Conservation (phyloP, 371 early-diverging fungal species). For the Dinochytrium kinnereticum region DNA sequence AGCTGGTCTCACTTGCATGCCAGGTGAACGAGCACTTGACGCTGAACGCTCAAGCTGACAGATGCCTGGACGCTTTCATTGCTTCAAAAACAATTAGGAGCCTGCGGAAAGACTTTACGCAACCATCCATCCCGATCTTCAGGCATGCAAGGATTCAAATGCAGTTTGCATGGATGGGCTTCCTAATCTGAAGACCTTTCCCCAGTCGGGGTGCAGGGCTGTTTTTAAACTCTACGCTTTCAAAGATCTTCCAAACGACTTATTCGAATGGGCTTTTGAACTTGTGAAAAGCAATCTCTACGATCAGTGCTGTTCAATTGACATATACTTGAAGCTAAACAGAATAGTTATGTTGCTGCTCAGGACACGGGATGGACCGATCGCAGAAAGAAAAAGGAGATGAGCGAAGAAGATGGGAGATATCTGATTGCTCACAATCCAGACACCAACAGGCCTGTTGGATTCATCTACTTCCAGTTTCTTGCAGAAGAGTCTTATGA, state of each 20-base stretch:
- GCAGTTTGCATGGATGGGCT: too few relatives aligned
- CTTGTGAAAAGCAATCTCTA: conserved; percentile 45
- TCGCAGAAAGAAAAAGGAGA: conserved; percentile 35
- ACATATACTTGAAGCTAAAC: too few relatives aligned
- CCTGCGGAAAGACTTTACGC: too few relatives aligned
- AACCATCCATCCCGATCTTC: too few relatives aligned
- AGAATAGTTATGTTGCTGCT: conserved; percentile 37
- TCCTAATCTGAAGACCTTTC: too few relatives aligned
- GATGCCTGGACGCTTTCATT: too few relatives aligned
- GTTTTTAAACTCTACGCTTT: conserved; percentile 7
- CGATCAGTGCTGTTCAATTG: too few relatives aligned
- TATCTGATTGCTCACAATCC: conserved; percentile 22
- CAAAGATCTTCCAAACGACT: conserved; percentile 12
- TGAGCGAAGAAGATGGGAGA: conserved; percentile 34
- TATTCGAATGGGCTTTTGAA: conserved; percentile 39
- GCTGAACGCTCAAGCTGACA: too few relatives aligned
- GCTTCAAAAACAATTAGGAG: too few relatives aligned
- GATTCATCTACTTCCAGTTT: conserved; percentile 43
- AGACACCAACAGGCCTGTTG: conserved; percentile 18
- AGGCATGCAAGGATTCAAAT: too few relatives aligned
- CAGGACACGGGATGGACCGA: conserved; percentile 49
- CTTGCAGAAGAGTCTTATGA: conserved; percentile 41
- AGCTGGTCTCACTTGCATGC: too few relatives aligned
- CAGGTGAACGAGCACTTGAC: too few relatives aligned
- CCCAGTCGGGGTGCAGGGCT: background rate